Conservation (phyloP, 2,329 filamentous ascomycete species). For the Diaporthe citrichinensis region DNA sequence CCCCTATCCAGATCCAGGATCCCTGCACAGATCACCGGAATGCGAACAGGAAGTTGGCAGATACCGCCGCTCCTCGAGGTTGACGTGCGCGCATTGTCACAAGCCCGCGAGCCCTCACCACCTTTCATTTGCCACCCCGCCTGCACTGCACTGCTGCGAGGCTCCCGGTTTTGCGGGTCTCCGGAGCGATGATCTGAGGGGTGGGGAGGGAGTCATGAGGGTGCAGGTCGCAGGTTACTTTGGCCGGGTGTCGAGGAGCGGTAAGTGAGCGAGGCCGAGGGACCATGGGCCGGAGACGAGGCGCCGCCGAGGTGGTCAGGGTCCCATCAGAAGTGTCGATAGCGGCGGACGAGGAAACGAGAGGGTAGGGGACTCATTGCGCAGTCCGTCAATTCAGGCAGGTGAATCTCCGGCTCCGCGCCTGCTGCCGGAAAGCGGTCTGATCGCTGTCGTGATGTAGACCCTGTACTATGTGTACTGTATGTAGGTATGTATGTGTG, state of each 20-base stretch:
- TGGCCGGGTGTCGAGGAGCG: slow-evolving; percentile 24
- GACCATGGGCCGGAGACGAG: slow-evolving; percentile 18
- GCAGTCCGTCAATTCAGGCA: slow-evolving; percentile 27
- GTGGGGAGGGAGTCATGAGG: slow-evolving; percentile 27
- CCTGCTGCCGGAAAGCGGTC: slow-evolving; percentile 12
- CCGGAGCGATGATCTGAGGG: slow-evolving; percentile 31
- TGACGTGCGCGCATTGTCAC: slow-evolving; percentile 18
- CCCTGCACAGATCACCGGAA: slow-evolving; percentile 33
- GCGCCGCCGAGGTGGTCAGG: slow-evolving; percentile 30
- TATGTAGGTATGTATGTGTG: neutral
- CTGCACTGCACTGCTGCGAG: slow-evolving; percentile 22
- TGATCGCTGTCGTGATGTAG: slow-evolving; percentile 11
- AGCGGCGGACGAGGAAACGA: slow-evolving; percentile 22
- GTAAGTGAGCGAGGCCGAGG: slow-evolving; percentile 32
- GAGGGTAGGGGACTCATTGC: slow-evolving; percentile 2
- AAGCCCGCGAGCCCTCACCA: slow-evolving; percentile 25
- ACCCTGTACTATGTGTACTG: neutral
- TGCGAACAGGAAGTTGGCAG: slow-evolving; percentile 29
- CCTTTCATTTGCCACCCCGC: slow-evolving; percentile 28
- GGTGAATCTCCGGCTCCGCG: slow-evolving; percentile 34
- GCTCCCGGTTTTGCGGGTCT: slow-evolving; percentile 17
- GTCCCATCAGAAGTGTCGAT: slow-evolving; percentile 31
- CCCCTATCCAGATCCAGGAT: slow-evolving; percentile 28
- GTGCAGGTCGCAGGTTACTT: slow-evolving; percentile 22
- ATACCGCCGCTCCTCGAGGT: slow-evolving; percentile 8